Base-by-base conservation (phyloP, 192 early-diverging fungal genomes). In the Spizellomyces sp. region DNA sequence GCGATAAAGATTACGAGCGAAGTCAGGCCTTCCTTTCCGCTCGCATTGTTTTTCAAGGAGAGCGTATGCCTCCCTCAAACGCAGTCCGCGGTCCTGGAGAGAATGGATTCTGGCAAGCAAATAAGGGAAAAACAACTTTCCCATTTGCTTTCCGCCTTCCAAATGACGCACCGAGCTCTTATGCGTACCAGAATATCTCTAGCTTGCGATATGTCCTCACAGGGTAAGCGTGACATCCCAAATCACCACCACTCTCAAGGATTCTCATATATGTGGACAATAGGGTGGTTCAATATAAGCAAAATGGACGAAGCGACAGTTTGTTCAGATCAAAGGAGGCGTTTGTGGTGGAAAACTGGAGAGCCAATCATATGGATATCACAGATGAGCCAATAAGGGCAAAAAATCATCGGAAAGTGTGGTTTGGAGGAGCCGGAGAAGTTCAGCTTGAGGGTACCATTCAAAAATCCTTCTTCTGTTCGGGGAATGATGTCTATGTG, bases 71-170 rank as follows among this genome's bases (percentile, higher is more conserved):
- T 4, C 84, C 83, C 1, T 84, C 87, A 4, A 81, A 82, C 67
- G 88, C 88, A 9, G 88, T 89, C 17, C 67, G 79, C 58, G 88
- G 88, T 6, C 81, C 79, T 1, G 69, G 61, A 36, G 79, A 83
- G 44, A 73, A 80, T 36, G 85, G 87, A 5, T 85, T 77, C 67
- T 89, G 86, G 84, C 73, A 69, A 36, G 88, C 88, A 7, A 82
- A 82, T 60, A 89, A 89, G 66, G 87, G 82, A 50, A 89, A 87
- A 69, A 88, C 88, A 12, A 84, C 83, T 0, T 89, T 89, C 62
- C 83, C 85, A 4, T 89, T 89, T 69, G 77, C 87, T 9, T 89
- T 89, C 63, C 79, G 86, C 36, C 75, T 89, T 9, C 86, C 86
- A n/a, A 69, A 76, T 22, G 87, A 89, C 59, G 81, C 81, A 7